Base-by-base conservation (phyloP, 805 yeast genomes). In the Hanseniaspora lindneri region DNA sequence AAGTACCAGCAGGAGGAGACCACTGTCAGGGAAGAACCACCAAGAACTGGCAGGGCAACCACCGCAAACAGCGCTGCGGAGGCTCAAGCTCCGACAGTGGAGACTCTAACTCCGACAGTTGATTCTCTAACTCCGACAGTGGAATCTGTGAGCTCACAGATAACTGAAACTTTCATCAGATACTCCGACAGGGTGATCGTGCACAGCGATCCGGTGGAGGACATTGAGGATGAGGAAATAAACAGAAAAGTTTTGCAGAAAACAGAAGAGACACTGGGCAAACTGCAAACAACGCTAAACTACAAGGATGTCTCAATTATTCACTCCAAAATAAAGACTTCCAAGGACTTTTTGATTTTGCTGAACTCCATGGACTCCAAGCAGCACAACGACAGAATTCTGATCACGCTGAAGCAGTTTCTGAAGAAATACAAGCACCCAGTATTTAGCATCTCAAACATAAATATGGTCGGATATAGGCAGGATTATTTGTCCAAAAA, bases 331-430 rank as follows among this genome's bases (percentile, higher is more conserved):
- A 11, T 46, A 10, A 39, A 25, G 20, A 46, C 49, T 6, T 21
- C 28, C 11, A 36, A 24, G 13, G 49, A 46, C 16, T 46, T 28
- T 25, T 39, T 46, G 10, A 39, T 46, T n/a, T 7, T 46, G 14
- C 10, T 46, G 3, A 39, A 37, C 20, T 46, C 49, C 17, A 46
- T 46, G 49, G 49, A 46, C n/a, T 39, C 43, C 13, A 37, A 46
- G 29, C 43, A 39, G n/a, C 49, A 46, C 33, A 46, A 37, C 23
- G 43, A 46, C 24, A 46, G 28, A 30, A 46, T 46, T 13, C 4
- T 46, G 14, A 17, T 35, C 1, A 29, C 19, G 10, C 19, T 46
- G 21, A 46, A 39, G n/a, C 34, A 35, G 9, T 35, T 36, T 19
- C 4, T 46, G 8, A 46, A 46, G 14, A 37, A 24, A 8, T 17